phyloP scores from a whole-genome alignment of 2,329 filamentous ascomycete species.

The Apiospora marii region DNA sequence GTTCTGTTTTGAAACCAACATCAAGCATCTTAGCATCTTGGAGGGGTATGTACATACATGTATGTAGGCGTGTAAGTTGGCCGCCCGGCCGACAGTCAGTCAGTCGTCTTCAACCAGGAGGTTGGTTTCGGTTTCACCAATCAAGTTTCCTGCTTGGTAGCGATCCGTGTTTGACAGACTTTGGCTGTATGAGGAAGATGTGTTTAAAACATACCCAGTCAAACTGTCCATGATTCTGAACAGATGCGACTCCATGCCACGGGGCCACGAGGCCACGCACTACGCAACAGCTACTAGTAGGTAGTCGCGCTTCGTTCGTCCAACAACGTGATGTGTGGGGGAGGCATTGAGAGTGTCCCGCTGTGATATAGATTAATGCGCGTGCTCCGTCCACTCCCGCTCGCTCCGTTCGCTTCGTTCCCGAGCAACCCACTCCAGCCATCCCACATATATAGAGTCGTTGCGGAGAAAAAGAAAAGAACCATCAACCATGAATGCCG shows the following conservation, averaged over 20 bases:
- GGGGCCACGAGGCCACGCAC: neutral
- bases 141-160: neutral
- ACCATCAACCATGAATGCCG: neutral
- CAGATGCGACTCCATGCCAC: neutral
- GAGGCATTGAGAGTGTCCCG: neutral
- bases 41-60: neutral
- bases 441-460: neutral
- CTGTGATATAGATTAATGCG: neutral
- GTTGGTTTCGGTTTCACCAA: slow-evolving; percentile 1
- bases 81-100: neutral
- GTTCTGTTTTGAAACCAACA: slow-evolving; percentile 8
- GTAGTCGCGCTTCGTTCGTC: neutral
- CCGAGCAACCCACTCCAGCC: neutral
- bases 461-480: neutral
- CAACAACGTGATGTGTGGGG: neutral
- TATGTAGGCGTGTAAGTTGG: neutral
- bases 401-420: neutral
- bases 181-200: neutral
- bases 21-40: slow-evolving; percentile 9
- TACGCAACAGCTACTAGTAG: neutral
- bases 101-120: neutral
- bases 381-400: too few species aligned
- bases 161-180: neutral
- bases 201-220: neutral
- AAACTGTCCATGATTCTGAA: neutral